Evolutionary conservation across 148 eudicot species (phyloP).

Genomic region (Vaccinium myrtillus): DNA sequence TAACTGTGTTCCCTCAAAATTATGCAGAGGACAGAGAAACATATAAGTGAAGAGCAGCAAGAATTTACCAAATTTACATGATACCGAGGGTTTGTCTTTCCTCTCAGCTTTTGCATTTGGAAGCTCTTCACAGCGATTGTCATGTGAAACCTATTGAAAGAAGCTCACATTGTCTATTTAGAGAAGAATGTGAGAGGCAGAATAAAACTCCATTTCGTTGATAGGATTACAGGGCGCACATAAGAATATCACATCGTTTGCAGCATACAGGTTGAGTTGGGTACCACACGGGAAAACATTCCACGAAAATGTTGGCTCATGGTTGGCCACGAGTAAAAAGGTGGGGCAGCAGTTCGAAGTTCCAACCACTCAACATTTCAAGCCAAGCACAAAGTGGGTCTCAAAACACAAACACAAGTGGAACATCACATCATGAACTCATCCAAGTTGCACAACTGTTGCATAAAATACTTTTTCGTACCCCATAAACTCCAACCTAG

Average conservation of each 20-base stretch:
- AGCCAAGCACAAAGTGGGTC: background rate
- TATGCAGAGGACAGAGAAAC: background rate
- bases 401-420: background rate
- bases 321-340: background rate
- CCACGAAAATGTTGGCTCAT: background rate
- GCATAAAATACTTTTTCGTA: background rate
- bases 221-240: background rate
- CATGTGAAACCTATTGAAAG: constrained; percentile 18
- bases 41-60: too few relatives aligned
- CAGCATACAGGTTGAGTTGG: background rate
- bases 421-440: background rate
- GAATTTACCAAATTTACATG: constrained; percentile 53
- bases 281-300: background rate
- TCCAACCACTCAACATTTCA: background rate
- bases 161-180: background rate
- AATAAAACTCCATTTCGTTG: background rate
- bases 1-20: background rate
- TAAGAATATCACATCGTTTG: background rate
- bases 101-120: constrained; percentile 17
- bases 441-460: background rate
- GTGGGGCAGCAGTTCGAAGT: background rate
- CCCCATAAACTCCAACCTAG: background rate
- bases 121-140: constrained; percentile 13
- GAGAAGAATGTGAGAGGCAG: background rate
- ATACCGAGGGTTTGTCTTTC: constrained; percentile 32